Evolutionary conservation across 495 filamentous ascomycete genomes (phyloP).

Genomic region (Filosporella fistucella): DNA sequence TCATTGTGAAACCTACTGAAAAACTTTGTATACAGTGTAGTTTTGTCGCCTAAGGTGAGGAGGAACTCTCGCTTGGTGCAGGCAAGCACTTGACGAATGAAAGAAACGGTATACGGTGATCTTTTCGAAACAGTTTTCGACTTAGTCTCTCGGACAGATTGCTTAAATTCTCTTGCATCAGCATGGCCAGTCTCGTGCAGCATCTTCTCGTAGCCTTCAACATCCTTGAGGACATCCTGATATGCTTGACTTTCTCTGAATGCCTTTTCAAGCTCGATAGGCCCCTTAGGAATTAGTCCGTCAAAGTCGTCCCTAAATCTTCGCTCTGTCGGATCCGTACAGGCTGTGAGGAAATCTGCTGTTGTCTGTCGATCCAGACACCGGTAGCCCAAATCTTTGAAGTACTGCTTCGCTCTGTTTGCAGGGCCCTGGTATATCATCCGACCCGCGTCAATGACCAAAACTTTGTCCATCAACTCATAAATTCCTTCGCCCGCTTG

Average conservation of each 20-base stretch:
- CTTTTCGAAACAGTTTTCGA: slow-evolving; percentile 61
- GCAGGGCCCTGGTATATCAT: slow-evolving; percentile 62
- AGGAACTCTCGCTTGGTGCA: slow-evolving; percentile 74
- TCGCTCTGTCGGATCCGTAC: slow-evolving; percentile 60
- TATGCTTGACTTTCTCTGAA: slow-evolving; percentile 52
- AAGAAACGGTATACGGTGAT: slow-evolving; percentile 68
- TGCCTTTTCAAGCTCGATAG: slow-evolving; percentile 55
- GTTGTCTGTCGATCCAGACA: slow-evolving; percentile 58
- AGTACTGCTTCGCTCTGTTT: slow-evolving; percentile 59
- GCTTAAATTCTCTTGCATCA: slow-evolving; percentile 67
- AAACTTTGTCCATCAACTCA: slow-evolving; percentile 77
- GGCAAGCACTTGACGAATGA: slow-evolving; percentile 61
- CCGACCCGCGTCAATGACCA: slow-evolving; percentile 63
- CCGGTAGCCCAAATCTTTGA: slow-evolving; percentile 59
- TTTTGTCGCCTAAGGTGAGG: slow-evolving; percentile 68
- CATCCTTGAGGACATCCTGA: slow-evolving; percentile 48
- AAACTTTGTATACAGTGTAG: slow-evolving; percentile 70
- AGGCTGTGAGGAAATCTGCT: slow-evolving; percentile 65
- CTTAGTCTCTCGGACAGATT: slow-evolving; percentile 64
- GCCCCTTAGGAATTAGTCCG: slow-evolving; percentile 52
- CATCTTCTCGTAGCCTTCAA: slow-evolving; percentile 55
- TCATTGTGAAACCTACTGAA: too few relatives aligned
- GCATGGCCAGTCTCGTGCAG: slow-evolving; percentile 53
- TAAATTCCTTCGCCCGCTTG: slow-evolving; percentile 84
- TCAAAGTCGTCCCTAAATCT: slow-evolving; percentile 58